Evolutionary conservation across 2,329 filamentous ascomycete species (phyloP).

Genomic region (Diaporthe aspalathi): DNA sequence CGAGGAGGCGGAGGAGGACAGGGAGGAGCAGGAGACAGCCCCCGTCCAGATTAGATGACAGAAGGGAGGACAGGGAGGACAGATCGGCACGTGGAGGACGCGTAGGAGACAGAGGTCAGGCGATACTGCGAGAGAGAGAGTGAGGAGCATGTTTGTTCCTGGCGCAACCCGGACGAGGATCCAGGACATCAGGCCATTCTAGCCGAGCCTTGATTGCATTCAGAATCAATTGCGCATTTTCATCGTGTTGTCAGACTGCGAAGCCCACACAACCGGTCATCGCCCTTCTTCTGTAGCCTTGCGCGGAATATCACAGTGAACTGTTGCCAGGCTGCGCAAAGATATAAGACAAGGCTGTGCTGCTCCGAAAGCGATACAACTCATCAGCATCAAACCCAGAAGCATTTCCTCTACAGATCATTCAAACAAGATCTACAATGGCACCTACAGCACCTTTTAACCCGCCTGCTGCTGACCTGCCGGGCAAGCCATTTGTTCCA

Average conservation of each 20-base stretch:
- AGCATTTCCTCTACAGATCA: background rate
- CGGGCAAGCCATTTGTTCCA: conserved; percentile 55
- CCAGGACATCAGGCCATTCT: conserved; percentile 18
- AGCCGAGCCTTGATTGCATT: background rate
- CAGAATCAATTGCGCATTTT: background rate
- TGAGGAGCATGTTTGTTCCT: conserved; percentile 7
- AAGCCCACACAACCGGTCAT: background rate
- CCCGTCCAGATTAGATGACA: background rate
- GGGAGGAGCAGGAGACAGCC: background rate
- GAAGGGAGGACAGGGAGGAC: conserved; percentile 17
- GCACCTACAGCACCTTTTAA: conserved; percentile 53
- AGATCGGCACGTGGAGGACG: conserved; percentile 1
- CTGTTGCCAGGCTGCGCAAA: background rate
- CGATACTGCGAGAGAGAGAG: background rate
- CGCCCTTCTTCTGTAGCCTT: background rate
- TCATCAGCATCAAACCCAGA: conserved; percentile 17
- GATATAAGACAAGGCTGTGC: conserved; percentile 21
- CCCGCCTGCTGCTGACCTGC: conserved; percentile 52
- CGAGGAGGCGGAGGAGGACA: background rate
- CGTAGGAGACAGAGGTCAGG: background rate
- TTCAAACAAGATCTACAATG: conserved; percentile 39
- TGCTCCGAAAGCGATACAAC: conserved; percentile 15
- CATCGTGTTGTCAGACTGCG: background rate
- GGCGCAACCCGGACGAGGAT: background rate
- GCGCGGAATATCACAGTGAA: background rate